Evolutionary conservation across 352 stramenopile species (phyloP), one percentile per base, ranked within the genome.

Genomic region (Plasmopara muralis): DNA sequence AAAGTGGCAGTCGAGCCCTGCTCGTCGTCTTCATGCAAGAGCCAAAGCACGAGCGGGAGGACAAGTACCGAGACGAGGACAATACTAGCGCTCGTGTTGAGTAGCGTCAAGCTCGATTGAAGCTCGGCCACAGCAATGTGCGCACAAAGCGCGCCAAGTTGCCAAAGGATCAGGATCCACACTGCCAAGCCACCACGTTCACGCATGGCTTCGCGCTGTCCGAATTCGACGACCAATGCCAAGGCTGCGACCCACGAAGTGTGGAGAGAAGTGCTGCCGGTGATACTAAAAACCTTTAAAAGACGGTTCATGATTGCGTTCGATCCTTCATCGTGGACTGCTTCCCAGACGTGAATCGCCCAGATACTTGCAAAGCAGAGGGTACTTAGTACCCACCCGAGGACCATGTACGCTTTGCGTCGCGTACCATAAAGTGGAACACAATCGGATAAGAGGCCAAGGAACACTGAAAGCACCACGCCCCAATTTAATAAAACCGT

Each of bases 351-450:
- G 30, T 62, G 47, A 45, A 68, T 46, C 9, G 9, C 50, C 25
- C 20, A 62, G 6, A 60, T 44, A 14, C n/a, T 44, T 25, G 7
- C 31, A 18, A 49, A 68, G 28, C 45, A 57, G 30, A 73, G 1
- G 12, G 60, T 52, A 29, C 58, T 63, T 7, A 72, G 35, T 20
- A 70, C 42, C 73, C 74, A 89, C 8, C 87, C 87, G n/a, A 91
- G 45, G 2, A 83, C 63, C 52, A 96, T 88, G 66, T 95, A 96
- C 2, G 84, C 70, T 53, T 95, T 95, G n/a, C 87, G 68, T 15
- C 80, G 83, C 33, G 78, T 87, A 9, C 86, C 82, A 38, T 70
- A 75, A 18, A 97, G 70, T 12, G 88, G 79, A 13, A 85, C 65
- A 35, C 68, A 88, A 61, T 97, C 88, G n/a, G 71, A 89, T 14